Evolutionary conservation across 129 eudicot species (phyloP).

Genomic region (Chrysanthemum makinoi): DNA sequence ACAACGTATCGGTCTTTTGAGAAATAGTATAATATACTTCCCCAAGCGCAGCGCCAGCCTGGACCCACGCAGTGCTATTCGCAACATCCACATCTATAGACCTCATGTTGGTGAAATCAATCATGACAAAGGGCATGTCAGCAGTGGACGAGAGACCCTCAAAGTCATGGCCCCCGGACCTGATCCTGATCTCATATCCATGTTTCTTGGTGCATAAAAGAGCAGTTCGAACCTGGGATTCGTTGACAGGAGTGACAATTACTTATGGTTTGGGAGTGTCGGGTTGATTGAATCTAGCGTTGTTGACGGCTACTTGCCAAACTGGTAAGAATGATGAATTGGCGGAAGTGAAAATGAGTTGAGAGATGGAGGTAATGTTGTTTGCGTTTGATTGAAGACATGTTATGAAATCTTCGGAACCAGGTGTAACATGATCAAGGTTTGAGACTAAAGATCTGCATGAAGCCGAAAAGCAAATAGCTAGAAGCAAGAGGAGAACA

Average conservation of each 20-base stretch:
- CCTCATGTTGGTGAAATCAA: background rate
- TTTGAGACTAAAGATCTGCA: background rate
- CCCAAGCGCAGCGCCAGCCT: background rate
- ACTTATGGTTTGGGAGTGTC: background rate
- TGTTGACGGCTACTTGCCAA: background rate
- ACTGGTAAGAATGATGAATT: slow-evolving; percentile 1
- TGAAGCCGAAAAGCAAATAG: background rate
- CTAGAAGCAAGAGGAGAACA: background rate
- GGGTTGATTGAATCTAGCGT: background rate
- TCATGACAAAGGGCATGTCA: background rate
- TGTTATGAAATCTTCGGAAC: background rate
- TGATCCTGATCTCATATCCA: slow-evolving; percentile 9
- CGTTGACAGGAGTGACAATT: slow-evolving; percentile 1
- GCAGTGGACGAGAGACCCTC: background rate
- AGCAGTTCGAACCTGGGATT: background rate
- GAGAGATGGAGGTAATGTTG: slow-evolving; percentile 5
- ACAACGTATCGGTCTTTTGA: background rate
- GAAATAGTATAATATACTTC: background rate
- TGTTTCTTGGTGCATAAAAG: slow-evolving; percentile 11
- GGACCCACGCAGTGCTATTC: background rate
- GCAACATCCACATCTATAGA: background rate
- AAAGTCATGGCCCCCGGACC: background rate
- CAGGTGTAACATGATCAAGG: background rate
- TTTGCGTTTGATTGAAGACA: background rate
- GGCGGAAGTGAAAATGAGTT: slow-evolving; percentile 5